Percentiles rank a stretch among this genome's conserved stretches.
These are phyloP conservation scores for Pyrenochaeta sp. DNA, from an alignment of 2,329 filamentous ascomycete genomes.

Conservation along the genomic window DNA sequence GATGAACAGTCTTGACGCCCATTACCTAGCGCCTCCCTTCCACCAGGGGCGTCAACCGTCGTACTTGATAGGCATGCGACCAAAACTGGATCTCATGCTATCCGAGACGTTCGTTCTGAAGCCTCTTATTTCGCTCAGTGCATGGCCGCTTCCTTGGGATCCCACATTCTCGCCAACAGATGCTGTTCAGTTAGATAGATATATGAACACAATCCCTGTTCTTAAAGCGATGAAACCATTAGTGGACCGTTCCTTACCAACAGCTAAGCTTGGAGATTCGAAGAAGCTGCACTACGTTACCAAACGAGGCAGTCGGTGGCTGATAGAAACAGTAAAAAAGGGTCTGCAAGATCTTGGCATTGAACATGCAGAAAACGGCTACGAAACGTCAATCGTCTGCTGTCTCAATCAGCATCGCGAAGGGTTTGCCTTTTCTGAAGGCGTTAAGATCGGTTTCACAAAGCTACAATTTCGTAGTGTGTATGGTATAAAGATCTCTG, in stretches of 20 bases:
- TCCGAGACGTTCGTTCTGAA: conserved; percentile 29
- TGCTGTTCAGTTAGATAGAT: conserved; percentile 23
- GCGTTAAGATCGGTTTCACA: conserved; percentile 32
- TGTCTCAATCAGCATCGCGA: conserved; percentile 31
- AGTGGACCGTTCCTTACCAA: conserved; percentile 18
- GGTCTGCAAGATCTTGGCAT: conserved; percentile 33
- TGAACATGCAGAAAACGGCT: conserved; percentile 26
- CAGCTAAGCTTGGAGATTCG: conserved; percentile 25
- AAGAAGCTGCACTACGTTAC: conserved; percentile 39
- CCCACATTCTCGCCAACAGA: conserved; percentile 31
- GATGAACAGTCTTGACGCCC: background rate
- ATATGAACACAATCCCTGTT: conserved; percentile 20
- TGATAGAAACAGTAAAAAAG: conserved; percentile 32
- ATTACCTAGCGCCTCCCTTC: background rate
- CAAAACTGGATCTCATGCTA: conserved; percentile 16
- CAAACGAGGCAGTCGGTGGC: conserved; percentile 33
- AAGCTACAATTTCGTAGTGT: conserved; percentile 37
- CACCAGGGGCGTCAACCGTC: conserved; percentile 2
- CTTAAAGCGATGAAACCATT: conserved; percentile 3
- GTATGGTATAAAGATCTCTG: conserved; percentile 31
- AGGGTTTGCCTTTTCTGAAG: conserved; percentile 29
- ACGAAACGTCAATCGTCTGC: conserved; percentile 26
- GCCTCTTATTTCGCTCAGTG: conserved; percentile 27
- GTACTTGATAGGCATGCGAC: conserved; percentile 2
- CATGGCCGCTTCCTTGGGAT: conserved; percentile 40